Percentiles rank a stretch among this genome's conserved stretches.
Conservation (phyloP, 176 grass and related monocot species). For the Olyra latifolia region DNA sequence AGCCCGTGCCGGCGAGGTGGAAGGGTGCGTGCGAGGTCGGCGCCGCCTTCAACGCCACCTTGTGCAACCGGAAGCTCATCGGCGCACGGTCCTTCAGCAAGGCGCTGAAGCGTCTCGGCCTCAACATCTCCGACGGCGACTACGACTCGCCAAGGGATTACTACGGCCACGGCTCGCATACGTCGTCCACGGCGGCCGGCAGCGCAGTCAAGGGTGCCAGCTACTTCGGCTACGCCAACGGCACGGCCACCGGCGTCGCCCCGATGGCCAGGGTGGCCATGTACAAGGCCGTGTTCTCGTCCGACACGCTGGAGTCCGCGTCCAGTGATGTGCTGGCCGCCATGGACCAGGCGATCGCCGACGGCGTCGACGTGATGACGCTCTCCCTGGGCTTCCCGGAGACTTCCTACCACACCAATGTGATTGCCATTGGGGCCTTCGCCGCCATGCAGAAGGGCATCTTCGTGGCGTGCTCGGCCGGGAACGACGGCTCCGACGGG, state of each 20-base stretch:
- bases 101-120: slow-evolving; percentile 35
- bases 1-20: slow-evolving; percentile 44
- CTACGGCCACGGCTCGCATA: slow-evolving; percentile 68
- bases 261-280: slow-evolving; percentile 55
- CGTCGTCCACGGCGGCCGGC: slow-evolving; percentile 68
- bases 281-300: slow-evolving; percentile 64
- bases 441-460: slow-evolving; percentile 55
- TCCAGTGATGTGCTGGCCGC: slow-evolving; percentile 68
- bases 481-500: slow-evolving; percentile 50
- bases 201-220: slow-evolving; percentile 20
- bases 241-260: slow-evolving; percentile 55
- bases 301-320: slow-evolving; percentile 38
- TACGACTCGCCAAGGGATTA: slow-evolving; percentile 60
- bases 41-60: slow-evolving; percentile 21
- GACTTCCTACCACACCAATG: slow-evolving; percentile 48
- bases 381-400: slow-evolving; percentile 58
- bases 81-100: slow-evolving; percentile 55
- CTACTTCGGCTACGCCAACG: slow-evolving; percentile 55
- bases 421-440: slow-evolving; percentile 60
- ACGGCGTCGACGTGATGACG: slow-evolving; percentile 67
- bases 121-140: slow-evolving; percentile 21
- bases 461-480: slow-evolving; percentile 53
- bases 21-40: slow-evolving; percentile 55
- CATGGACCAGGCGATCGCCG: slow-evolving; percentile 53
- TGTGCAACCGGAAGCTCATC: slow-evolving; percentile 67